Percentiles rank a stretch among this genome's conserved stretches.
These are phyloP conservation scores for Tremellales sp. DNA, from an alignment of 1,284 basidiomycete genomes.

Conservation along the genomic window DNA sequence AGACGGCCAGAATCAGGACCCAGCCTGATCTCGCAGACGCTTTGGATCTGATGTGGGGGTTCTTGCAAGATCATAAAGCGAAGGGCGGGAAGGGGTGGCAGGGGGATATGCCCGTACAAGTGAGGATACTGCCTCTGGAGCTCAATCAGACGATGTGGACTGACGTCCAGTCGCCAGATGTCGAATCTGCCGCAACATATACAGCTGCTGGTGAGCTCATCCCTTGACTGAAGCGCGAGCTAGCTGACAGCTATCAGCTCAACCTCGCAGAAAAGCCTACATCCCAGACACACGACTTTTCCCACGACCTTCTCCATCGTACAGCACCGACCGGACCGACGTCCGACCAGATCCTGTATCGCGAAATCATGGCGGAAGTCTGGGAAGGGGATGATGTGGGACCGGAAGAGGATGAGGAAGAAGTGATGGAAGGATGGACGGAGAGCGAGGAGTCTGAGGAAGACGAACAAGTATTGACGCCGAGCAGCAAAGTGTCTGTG, in stretches of 20 bases:
- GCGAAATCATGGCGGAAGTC: slow-evolving; percentile 39
- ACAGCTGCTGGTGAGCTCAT: slow-evolving; percentile 28
- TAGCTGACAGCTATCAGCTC: slow-evolving; percentile 20
- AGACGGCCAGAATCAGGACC: slow-evolving; percentile 24
- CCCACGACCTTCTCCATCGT: slow-evolving; percentile 24
- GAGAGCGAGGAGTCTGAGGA: slow-evolving; percentile 22
- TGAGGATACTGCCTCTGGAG: slow-evolving; percentile 5
- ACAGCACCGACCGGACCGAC: slow-evolving; percentile 14
- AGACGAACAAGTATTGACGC: slow-evolving; percentile 19
- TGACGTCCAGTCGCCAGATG: slow-evolving; percentile 9
- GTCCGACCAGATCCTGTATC: slow-evolving; percentile 29
- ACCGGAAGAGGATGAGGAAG: slow-evolving; percentile 33
- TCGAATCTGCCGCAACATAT: slow-evolving; percentile 39
- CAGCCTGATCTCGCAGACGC: slow-evolving; percentile 34
- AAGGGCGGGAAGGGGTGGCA: slow-evolving; percentile 26
- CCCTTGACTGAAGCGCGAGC: not conserved
- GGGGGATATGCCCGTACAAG: slow-evolving; percentile 25
- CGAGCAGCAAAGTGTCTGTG: slow-evolving; percentile 4
- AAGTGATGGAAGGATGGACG: slow-evolving; percentile 38
- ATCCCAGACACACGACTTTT: slow-evolving; percentile 21
- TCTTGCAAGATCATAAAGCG: slow-evolving; percentile 17
- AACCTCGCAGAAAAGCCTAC: slow-evolving; percentile 24
- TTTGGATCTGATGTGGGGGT: slow-evolving; percentile 19
- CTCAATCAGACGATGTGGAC: not conserved
- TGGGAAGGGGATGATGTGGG: slow-evolving; percentile 33